Conservation (phyloP, 257 asterid genomes). For the Misopates orontium region DNA sequence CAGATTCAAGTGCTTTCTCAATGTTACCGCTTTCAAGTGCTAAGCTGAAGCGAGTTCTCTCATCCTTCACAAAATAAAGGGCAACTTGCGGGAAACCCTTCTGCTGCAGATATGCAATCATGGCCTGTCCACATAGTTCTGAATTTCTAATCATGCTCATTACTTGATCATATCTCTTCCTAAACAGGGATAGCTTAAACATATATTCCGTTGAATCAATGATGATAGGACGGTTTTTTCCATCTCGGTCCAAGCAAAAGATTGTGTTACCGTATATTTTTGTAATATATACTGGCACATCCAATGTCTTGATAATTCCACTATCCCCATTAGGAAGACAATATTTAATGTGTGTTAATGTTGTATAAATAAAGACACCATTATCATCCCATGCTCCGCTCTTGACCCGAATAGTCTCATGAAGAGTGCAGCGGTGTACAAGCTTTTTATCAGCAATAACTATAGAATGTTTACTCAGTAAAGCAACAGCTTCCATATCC, state of each 20-base stretch:
- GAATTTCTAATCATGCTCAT: constrained; percentile 94
- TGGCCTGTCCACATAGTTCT: constrained; percentile 96
- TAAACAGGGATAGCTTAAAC: constrained; percentile 71
- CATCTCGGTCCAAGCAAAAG: constrained; percentile 96
- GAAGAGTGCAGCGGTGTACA: constrained; percentile 92
- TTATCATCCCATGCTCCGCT: constrained; percentile 99
- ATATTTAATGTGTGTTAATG: constrained; percentile 90
- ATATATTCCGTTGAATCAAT: constrained; percentile 88
- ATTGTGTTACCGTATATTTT: constrained; percentile 82
- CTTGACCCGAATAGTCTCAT: constrained; percentile 96
- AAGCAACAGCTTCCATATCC: constrained; percentile 95
- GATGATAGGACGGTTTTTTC: constrained; percentile 85
- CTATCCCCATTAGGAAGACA: constrained; percentile 98
- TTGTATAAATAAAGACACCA: constrained; percentile 90
- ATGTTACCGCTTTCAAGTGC: constrained; percentile 97
- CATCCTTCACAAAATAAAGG: constrained; percentile 95
- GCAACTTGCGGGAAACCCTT: constrained; percentile 99
- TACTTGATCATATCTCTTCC: constrained; percentile 90
- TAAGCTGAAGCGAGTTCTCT: constrained; percentile 80
- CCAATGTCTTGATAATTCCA: constrained; percentile 93
- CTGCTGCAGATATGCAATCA: constrained; percentile 98
- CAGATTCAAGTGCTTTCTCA: constrained; percentile 90
- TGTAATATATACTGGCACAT: constrained; percentile 83
- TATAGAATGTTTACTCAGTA: constrained; percentile 92
- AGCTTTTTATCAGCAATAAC: constrained; percentile 91